Percentiles rank a stretch among this genome's conserved stretches.
Evolutionary conservation across 192 early-diverging fungal species (phyloP).

Genomic region (Coemansia sp.): DNA sequence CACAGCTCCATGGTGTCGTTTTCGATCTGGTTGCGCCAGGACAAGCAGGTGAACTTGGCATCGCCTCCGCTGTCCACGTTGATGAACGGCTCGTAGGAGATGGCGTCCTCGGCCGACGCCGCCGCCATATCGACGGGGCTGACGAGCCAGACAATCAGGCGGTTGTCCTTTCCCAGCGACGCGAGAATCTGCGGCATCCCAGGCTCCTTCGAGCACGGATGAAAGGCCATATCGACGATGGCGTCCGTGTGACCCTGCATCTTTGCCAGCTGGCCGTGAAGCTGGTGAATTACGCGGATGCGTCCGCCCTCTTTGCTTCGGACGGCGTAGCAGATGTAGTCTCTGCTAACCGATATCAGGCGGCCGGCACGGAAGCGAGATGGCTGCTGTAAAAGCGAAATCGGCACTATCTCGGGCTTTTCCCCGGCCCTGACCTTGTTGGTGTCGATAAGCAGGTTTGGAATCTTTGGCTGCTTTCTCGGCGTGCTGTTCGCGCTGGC

Average conservation of each 20-base stretch:
- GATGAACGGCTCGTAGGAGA: slow-evolving; percentile 47
- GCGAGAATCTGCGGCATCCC: slow-evolving; percentile 45
- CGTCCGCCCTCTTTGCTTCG: slow-evolving; percentile 50
- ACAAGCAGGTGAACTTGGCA: slow-evolving; percentile 36
- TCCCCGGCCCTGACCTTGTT: slow-evolving; percentile 22
- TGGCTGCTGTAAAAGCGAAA: slow-evolving; percentile 47
- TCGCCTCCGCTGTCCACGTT: slow-evolving; percentile 46
- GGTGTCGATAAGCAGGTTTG: slow-evolving; percentile 23
- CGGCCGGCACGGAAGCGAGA: slow-evolving; percentile 36
- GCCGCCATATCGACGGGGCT: slow-evolving; percentile 31
- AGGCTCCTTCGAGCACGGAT: slow-evolving; percentile 38
- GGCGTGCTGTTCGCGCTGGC: slow-evolving; percentile 4
- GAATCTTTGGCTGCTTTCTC: slow-evolving; percentile 13
- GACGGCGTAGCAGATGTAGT: slow-evolving; percentile 51
- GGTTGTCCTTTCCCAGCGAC: slow-evolving; percentile 48
- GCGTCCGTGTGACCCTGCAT: slow-evolving; percentile 48
- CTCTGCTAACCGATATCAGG: slow-evolving; percentile 44
- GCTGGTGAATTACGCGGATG: slow-evolving; percentile 48
- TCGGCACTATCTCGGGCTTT: slow-evolving; percentile 41
- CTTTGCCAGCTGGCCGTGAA: slow-evolving; percentile 43
- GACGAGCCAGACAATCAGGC: slow-evolving; percentile 46
- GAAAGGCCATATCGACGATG: slow-evolving; percentile 49
- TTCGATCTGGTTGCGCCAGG: slow-evolving; percentile 30
- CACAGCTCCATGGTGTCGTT: slow-evolving; percentile 40
- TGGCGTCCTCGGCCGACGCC: slow-evolving; percentile 23